Percentiles rank a stretch among this genome's conserved stretches.
phyloP scores from a whole-genome alignment of 2,329 filamentous ascomycete genomes.

The Penicillium verrucosum region DNA sequence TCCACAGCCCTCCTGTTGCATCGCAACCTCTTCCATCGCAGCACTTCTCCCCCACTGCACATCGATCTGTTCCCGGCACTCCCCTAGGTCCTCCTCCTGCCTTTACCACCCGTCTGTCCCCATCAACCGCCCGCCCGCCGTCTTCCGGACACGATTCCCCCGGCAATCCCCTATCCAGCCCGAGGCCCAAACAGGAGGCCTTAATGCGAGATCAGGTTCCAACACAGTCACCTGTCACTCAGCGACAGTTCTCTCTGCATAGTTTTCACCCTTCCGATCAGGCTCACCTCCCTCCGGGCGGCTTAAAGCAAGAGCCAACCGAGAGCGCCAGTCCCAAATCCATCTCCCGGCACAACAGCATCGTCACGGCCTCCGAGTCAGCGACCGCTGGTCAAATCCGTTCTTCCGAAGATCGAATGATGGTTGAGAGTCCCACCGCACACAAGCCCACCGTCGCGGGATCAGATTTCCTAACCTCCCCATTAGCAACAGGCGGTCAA shows the following conservation, averaged over 20 bases:
- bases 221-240: slow-evolving; percentile 30
- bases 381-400: slow-evolving; percentile 21
- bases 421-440: slow-evolving; percentile 28
- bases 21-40: slow-evolving; percentile 33
- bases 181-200: slow-evolving; percentile 32
- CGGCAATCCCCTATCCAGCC: slow-evolving; percentile 31
- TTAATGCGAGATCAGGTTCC: slow-evolving; percentile 26
- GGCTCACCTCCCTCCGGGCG: slow-evolving; percentile 43
- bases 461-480: slow-evolving; percentile 15
- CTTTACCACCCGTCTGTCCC: slow-evolving; percentile 34
- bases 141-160: slow-evolving; percentile 39
- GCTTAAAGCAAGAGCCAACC: slow-evolving; percentile 65
- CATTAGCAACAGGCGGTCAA: slow-evolving; percentile 17
- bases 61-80: slow-evolving; percentile 48
- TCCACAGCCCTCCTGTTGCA: slow-evolving; percentile 33
- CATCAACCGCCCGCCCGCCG: slow-evolving; percentile 35
- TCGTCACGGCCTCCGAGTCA: slow-evolving; percentile 26
- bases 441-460: slow-evolving; percentile 14
- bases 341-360: slow-evolving; percentile 32
- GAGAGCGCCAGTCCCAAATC: slow-evolving; percentile 78
- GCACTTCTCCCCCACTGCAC: slow-evolving; percentile 34
- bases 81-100: slow-evolving; percentile 47
- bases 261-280: slow-evolving; percentile 37
- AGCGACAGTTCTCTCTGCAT: slow-evolving; percentile 38
- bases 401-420: slow-evolving; percentile 29